A percentile compares a stretch with the other conserved stretches of the same genome.
phyloP scores from a whole-genome alignment of 2,329 filamentous ascomycete genomes.

The Cordyceps militaris region DNA sequence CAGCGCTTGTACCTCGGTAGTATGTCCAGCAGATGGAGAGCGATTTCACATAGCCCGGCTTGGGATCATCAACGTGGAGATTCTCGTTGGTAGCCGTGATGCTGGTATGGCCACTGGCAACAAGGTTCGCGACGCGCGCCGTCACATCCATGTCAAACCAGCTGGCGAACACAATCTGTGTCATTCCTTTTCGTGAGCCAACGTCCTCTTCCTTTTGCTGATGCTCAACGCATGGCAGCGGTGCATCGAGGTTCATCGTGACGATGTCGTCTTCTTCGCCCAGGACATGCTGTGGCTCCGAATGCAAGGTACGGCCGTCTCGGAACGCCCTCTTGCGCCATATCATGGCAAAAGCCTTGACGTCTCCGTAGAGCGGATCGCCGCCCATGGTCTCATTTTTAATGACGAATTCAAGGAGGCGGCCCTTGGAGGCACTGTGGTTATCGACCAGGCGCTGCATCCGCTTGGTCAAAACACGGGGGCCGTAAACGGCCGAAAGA shows the following conservation, averaged over 20 bases:
- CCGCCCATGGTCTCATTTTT: not conserved
- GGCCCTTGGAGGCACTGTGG: not conserved
- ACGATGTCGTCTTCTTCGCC: not conserved
- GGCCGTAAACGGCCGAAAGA: not conserved
- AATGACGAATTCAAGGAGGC: not conserved
- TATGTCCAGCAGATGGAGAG: not conserved
- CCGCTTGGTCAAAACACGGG: not conserved
- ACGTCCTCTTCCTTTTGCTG: not conserved
- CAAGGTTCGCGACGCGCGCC: not conserved
- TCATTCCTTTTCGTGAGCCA: not conserved
- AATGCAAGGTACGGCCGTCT: not conserved
- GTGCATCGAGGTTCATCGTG: not conserved
- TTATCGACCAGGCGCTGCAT: not conserved
- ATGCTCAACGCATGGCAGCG: not conserved
- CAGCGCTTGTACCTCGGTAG: not conserved
- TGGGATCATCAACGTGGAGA: not conserved
- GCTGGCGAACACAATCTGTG: not conserved
- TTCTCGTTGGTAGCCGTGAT: not conserved
- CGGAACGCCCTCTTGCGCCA: not conserved
- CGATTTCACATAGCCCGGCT: not conserved
- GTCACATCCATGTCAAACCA: not conserved
- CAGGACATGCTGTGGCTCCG: not conserved
- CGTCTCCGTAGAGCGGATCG: not conserved
- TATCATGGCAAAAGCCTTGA: not conserved
- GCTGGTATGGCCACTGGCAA: not conserved